phyloP scores from a whole-genome alignment of 78 protist genomes.

The Dictyostelium firmibasis region DNA sequence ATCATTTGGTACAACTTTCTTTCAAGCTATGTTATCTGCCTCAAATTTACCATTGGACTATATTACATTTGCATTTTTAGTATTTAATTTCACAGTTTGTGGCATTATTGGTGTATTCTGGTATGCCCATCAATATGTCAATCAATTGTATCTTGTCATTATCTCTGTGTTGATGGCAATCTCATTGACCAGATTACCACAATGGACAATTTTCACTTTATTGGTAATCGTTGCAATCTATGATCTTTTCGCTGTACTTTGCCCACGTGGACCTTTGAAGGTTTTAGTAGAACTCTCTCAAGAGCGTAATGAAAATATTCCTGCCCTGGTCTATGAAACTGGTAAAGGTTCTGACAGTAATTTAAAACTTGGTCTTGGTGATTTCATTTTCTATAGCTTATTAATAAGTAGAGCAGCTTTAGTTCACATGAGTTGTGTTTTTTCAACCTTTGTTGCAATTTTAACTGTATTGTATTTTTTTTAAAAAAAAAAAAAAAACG shows the following conservation, averaged over 20 bases:
- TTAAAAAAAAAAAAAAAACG: background rate
- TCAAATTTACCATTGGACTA: constrained; percentile 75
- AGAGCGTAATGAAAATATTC: constrained; percentile 94
- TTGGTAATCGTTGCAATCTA: constrained; percentile 92
- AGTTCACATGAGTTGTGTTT: constrained; percentile 54
- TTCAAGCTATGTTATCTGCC: constrained; percentile 23
- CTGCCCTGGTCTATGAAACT: constrained; percentile 93
- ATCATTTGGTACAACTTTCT: constrained; percentile 36
- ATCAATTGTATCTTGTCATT: constrained; percentile 56
- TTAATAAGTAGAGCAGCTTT: constrained; percentile 94
- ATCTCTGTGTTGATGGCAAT: constrained; percentile 81
- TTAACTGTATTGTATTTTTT: constrained; percentile 82
- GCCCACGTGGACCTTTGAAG: constrained; percentile 96
- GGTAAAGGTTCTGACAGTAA: constrained; percentile 13
- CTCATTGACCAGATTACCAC: constrained; percentile 89
- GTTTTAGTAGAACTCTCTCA: constrained; percentile 94
- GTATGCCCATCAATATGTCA: constrained; percentile 57
- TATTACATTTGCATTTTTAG: constrained; percentile 73
- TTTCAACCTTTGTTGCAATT: constrained; percentile 92
- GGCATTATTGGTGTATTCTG: constrained; percentile 92
- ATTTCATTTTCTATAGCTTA: constrained; percentile 96
- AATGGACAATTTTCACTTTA: constrained; percentile 96
- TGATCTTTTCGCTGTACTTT: constrained; percentile 93
- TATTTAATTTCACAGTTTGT: constrained; percentile 92
- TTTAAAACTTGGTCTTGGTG: constrained; percentile 98